Conservation (phyloP, 2,329 filamentous ascomycete species). For the Apiospora rasikravindrae region DNA sequence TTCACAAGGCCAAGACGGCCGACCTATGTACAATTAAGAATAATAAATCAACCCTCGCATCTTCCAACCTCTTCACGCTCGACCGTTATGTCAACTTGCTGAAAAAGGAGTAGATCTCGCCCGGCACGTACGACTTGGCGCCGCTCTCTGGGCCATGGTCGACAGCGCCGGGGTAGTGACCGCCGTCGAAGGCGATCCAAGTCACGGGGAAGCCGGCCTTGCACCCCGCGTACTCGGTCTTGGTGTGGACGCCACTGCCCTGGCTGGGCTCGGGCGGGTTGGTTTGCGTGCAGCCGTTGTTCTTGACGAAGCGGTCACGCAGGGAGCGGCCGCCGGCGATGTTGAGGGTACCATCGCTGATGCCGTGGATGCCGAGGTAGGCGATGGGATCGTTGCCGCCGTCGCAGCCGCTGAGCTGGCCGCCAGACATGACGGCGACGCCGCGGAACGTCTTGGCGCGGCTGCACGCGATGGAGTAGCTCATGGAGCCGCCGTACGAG, state of each 20-base stretch:
- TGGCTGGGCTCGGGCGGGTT: conserved; percentile 29
- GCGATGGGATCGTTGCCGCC: conserved; percentile 19
- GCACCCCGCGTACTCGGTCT: conserved; percentile 36
- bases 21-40: not conserved
- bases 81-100: conserved; percentile 1
- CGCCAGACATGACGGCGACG: conserved; percentile 20
- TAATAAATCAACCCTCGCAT: not conserved
- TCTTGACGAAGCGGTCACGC: conserved; percentile 43
- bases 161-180: conserved; percentile 27
- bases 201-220: conserved; percentile 38
- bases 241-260: conserved; percentile 28
- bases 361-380: conserved; percentile 21
- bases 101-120: conserved; percentile 6
- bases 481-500: conserved; percentile 22
- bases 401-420: conserved; percentile 20
- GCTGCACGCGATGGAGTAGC: conserved; percentile 19
- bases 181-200: conserved; percentile 41
- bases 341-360: conserved; percentile 19
- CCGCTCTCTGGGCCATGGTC: conserved; percentile 5
- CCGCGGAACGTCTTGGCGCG: conserved; percentile 20
- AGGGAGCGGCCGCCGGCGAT: conserved; percentile 35
- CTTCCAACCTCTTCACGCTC: not conserved
- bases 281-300: conserved; percentile 41
- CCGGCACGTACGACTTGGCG: conserved; percentile 12
- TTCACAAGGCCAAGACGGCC: not conserved